phyloP scores from a whole-genome alignment of 768 basidiomycete species.

The Hortiboletus flavorubellus region DNA sequence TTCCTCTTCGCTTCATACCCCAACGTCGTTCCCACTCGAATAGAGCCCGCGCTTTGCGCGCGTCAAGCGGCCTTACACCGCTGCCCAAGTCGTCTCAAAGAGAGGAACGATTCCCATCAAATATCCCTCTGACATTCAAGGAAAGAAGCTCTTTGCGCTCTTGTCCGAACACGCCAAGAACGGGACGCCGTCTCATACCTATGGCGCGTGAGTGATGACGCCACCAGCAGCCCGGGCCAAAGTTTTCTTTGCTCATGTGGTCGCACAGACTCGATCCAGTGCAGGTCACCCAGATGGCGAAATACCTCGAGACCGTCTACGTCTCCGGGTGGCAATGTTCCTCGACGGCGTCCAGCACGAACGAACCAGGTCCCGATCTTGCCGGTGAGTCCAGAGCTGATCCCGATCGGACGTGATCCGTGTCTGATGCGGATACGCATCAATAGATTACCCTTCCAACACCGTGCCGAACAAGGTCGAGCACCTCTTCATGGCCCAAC shows the following conservation, averaged over 20 bases:
- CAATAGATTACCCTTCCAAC: constrained; percentile 91
- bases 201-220: constrained; percentile 84
- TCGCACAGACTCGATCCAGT: constrained; percentile 89
- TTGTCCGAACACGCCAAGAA: constrained; percentile 74
- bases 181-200: constrained; percentile 88
- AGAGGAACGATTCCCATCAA: constrained; percentile 81
- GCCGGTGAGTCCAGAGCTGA: constrained; percentile 56
- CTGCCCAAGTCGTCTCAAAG: constrained; percentile 90
- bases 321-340: constrained; percentile 97
- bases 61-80: constrained; percentile 89
- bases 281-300: constrained; percentile 98
- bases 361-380: constrained; percentile 98
- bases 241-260: constrained; percentile 20
- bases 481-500: constrained; percentile 95
- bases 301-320: constrained; percentile 97
- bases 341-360: constrained; percentile 88
- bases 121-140: constrained; percentile 83
- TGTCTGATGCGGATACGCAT: constrained; percentile 3
- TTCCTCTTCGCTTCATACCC: neutral
- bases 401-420: too few species aligned
- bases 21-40: neutral
- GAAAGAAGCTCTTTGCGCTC: constrained; percentile 79
- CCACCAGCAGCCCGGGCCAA: neutral
- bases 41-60: constrained; percentile 85
- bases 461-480: constrained; percentile 99